Percentiles rank a stretch among this genome's conserved stretches.
phyloP scores from a whole-genome alignment of 2,329 filamentous ascomycete species.

The Camillea tinctor region DNA sequence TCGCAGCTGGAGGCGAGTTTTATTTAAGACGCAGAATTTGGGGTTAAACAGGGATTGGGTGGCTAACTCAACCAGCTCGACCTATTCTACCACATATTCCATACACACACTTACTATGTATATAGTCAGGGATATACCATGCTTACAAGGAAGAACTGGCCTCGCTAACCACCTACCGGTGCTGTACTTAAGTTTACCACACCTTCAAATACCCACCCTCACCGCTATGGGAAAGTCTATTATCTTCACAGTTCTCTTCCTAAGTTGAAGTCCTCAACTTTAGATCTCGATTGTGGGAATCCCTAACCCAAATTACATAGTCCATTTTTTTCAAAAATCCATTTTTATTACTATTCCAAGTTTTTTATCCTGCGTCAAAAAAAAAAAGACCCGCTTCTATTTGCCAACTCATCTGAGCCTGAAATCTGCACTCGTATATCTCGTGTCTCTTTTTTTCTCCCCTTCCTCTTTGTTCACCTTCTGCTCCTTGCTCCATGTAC shows the following conservation, averaged over 20 bases:
- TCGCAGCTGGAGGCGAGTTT: not conserved
- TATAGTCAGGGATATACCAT: not conserved
- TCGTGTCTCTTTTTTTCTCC: not conserved
- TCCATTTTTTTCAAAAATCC: not conserved
- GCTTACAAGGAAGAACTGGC: not conserved
- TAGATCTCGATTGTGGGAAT: slow-evolving; percentile 9
- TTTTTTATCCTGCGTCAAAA: slow-evolving; percentile 4
- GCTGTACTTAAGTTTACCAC: not conserved
- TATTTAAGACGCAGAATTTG: too few relatives aligned
- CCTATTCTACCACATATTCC: too few relatives aligned
- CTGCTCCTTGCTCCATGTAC: not conserved
- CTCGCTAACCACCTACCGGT: not conserved
- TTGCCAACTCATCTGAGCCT: not conserved
- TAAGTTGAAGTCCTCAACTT: slow-evolving; percentile 3
- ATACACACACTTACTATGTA: too few relatives aligned
- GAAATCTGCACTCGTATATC: not conserved
- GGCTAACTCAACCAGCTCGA: not conserved
- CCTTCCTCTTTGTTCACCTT: not conserved
- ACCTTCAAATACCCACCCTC: not conserved
- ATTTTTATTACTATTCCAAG: not conserved
- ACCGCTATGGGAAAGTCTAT: slow-evolving; percentile 7
- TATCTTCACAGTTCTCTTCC: slow-evolving; percentile 15
- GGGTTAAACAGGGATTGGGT: not conserved
- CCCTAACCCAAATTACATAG: not conserved
- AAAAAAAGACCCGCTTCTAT: not conserved